phyloP scores from a whole-genome alignment of 257 asterid genomes.

The Nicotiana undulata region DNA sequence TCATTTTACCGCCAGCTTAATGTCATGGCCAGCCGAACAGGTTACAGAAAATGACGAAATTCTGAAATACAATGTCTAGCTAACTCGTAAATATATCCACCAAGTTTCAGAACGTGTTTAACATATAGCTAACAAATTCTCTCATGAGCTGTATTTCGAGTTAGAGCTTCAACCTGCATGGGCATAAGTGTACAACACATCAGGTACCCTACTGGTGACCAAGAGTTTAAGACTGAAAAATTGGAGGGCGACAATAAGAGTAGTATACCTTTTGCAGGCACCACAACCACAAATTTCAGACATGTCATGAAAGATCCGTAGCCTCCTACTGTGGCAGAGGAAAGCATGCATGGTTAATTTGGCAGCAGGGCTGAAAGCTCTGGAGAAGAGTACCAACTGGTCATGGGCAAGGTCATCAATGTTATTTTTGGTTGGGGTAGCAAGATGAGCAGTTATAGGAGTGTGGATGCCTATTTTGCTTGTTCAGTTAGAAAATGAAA shows the following conservation, averaged over 20 bases:
- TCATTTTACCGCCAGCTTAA: background rate
- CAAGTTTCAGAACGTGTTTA: background rate
- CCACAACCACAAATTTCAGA: too few relatives aligned
- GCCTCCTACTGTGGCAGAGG: background rate
- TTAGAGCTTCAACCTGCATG: background rate
- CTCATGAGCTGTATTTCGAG: background rate
- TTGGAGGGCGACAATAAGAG: background rate
- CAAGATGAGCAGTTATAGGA: background rate
- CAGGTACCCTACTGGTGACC: background rate
- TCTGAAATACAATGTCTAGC: background rate
- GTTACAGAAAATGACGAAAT: background rate
- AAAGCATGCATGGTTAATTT: background rate
- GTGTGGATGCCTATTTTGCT: background rate
- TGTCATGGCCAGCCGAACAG: background rate
- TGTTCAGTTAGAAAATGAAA: background rate
- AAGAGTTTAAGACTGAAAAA: background rate
- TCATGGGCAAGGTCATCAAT: background rate
- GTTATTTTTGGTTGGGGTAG: background rate
- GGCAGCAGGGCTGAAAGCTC: conserved; percentile 2
- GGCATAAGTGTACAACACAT: background rate
- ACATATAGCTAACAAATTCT: background rate
- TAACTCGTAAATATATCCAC: background rate
- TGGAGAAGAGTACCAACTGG: background rate
- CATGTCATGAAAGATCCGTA: background rate
- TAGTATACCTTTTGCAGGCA: background rate